A percentile compares a stretch with the other conserved stretches of the same genome.
Evolutionary conservation across 176 grass and related monocot genomes (phyloP).

Genomic region (Pontederia paniculata): DNA sequence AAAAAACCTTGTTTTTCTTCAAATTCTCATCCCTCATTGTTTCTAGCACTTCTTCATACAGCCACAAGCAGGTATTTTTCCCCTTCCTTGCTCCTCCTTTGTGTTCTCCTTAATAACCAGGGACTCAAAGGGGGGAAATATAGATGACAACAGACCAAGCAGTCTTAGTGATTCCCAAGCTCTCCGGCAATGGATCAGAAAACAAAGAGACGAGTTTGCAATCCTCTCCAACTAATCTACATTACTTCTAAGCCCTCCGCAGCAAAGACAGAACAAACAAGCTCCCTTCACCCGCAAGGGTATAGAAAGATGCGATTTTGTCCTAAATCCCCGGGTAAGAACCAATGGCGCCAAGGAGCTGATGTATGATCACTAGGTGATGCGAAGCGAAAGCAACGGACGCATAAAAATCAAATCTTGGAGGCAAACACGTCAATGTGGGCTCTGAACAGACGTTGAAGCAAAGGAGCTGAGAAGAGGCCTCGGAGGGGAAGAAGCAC

Average conservation of each 20-base stretch:
- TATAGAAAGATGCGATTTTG: no score
- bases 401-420: no score
- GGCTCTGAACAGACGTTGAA: neutral
- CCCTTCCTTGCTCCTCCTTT: constrained; percentile 17
- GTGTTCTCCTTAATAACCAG: neutral
- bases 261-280: no score
- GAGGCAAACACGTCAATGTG: no score
- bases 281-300: no score
- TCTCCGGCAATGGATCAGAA: neutral
- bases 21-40: constrained; percentile 85
- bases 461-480: neutral
- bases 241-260: no score
- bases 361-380: no score
- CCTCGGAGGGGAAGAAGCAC: neutral
- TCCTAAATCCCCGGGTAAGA: no score
- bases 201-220: no score
- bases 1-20: constrained; percentile 22
- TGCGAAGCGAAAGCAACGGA: no score
- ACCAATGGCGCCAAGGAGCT: no score
- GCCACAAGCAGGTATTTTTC: constrained; percentile 8
- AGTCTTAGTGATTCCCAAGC: neutral
- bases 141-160: neutral
- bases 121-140: neutral
- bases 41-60: constrained; percentile 58
- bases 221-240: no score